phyloP scores from a whole-genome alignment of 345 rosid species.

The Eucalyptus pumila region DNA sequence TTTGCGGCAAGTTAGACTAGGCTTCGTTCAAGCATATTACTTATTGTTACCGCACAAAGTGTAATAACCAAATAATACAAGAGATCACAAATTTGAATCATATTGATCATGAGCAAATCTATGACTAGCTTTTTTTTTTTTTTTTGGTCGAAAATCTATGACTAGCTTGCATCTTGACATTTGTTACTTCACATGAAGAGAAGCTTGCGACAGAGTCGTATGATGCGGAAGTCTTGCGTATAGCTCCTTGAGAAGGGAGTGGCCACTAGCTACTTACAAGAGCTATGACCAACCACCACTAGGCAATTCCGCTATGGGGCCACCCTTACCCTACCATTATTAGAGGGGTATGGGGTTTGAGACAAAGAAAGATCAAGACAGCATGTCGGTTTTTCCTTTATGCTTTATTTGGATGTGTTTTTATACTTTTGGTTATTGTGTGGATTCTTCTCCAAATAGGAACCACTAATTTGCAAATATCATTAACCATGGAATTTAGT shows the following conservation, averaged over 20 bases:
- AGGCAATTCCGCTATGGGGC: constrained; percentile 1
- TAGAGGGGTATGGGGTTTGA: not conserved
- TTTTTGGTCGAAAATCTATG: not conserved
- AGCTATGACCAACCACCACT: constrained; percentile 1
- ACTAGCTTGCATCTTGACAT: not conserved
- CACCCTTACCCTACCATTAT: constrained; percentile 4
- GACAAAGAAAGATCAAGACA: not conserved
- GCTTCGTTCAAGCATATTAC: not conserved
- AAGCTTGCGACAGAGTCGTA: not conserved
- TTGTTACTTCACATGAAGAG: not conserved
- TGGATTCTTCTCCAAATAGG: not conserved
- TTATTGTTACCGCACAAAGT: not conserved
- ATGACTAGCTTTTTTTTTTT: not conserved
- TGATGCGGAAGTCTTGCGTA: not conserved
- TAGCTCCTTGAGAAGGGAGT: not conserved
- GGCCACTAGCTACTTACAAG: not conserved
- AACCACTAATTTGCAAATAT: not conserved
- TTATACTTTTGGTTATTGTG: not conserved
- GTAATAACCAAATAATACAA: not conserved
- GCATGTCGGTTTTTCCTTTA: not conserved
- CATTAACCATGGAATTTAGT: not conserved
- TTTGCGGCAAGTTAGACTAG: not conserved
- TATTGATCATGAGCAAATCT: not conserved
- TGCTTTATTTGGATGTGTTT: not conserved
- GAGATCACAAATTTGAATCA: not conserved